Evolutionary conservation across 345 rosid species (phyloP), one percentile per base, ranked within the genome.

Genomic region (Boechera divaricarpa): DNA sequence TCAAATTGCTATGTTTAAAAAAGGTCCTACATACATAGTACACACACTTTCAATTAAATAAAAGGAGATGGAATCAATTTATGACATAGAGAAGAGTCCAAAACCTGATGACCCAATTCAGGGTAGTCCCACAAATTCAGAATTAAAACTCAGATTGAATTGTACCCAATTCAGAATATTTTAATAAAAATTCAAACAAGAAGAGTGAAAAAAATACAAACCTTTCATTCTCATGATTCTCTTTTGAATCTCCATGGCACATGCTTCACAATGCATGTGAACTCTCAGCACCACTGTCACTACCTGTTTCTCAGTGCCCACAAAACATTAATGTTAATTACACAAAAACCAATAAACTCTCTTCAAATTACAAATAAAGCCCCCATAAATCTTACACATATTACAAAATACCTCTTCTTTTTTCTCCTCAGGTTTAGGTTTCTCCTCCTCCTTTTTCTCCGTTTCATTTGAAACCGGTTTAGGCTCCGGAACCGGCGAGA

Each of bases 231-330:
- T 84, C 69, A 65, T 86, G 79, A 92, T 92, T 82, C 94, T 86
- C 86, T 92, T 94, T 90, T 92, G 87, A 82, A 90, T 89, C 77
- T 63, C 90, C 82, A 82, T 86, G 24, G 98, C 88, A 82, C 98
- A 94, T 58, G 92, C 98, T 55, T 94, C 98, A 69, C 98, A 94
- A 75, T 94, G 98, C 98, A 94, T 94, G 87, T 84, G 87, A 39
- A 90, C 94, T 72, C 79, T 83, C 11, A 94, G 78, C 70, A 92
- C 89, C 79, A 90, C 92, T n/a, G 74, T 82, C 66, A 89, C 81
- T 74, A 81, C 89, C 68, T 77, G 66, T 63, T 55, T 38, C 89
- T 38, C 80, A 82, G 32, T 87, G 33, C 39, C 77, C 76, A 63
- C 76, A 55, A 62, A 63, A 45, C 9, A 8, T 70, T 33, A 13